Conservation (phyloP, 352 stramenopile genomes). For the Elongisporangium prolatum region DNA sequence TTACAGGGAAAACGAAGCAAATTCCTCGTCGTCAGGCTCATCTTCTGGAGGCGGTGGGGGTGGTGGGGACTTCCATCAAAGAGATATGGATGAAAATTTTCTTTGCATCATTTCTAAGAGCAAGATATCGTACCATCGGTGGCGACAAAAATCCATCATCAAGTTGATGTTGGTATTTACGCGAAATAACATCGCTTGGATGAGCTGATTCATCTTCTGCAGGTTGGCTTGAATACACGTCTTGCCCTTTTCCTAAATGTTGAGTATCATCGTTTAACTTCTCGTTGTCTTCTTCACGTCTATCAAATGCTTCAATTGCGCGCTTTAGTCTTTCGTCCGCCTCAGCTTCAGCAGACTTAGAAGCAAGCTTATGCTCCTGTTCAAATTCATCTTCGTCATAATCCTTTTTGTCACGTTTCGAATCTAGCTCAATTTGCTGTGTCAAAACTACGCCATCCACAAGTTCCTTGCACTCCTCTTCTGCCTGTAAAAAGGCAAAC, state of each 20-base stretch:
- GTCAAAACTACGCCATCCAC: not conserved
- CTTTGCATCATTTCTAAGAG: not conserved
- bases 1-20: conserved; percentile 22
- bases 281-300: conserved; percentile 4
- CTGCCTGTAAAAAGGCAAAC: not conserved
- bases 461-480: not conserved
- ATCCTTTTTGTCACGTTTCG: conserved; percentile 5
- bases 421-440: not conserved
- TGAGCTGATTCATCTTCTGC: not conserved
- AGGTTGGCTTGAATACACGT: not conserved
- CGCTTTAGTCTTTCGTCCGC: conserved; percentile 2
- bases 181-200: not conserved
- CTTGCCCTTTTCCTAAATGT: not conserved
- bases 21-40: conserved; percentile 29
- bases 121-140: conserved; percentile 2
- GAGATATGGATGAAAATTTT: conserved; percentile 3
- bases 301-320: conserved; percentile 3
- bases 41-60: conserved; percentile 45
- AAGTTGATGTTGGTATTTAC: not conserved
- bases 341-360: conserved; percentile 2
- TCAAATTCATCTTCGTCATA: conserved; percentile 52
- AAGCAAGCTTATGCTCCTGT: conserved; percentile 6
- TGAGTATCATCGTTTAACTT: not conserved
- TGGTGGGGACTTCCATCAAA: conserved; percentile 30
- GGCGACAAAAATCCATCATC: not conserved